Evolutionary conservation across 2,329 filamentous ascomycete genomes (phyloP), one percentile per base, ranked within the genome.

Genomic region (Akanthomyces lecanii): DNA sequence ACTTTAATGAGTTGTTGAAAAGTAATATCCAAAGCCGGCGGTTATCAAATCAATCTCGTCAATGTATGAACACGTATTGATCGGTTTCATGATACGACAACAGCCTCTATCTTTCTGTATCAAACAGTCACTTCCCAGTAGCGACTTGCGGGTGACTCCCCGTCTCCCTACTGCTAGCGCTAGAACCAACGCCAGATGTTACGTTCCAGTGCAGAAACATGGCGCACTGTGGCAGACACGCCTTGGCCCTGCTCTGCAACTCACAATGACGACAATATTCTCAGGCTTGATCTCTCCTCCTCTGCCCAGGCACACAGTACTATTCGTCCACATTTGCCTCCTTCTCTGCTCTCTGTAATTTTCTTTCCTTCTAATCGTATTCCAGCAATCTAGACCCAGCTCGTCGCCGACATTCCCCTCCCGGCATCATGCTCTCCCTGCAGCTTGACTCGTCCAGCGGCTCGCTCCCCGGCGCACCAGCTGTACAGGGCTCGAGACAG

Each of bases 171-270:
- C 16, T 16, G n/a, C 30, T 52, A 23, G 47, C 57, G 36, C 47
- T 44, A 18, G 25, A 40, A 36, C 47, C 47, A 18, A 33, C 57
- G 48, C 50, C 58, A 44, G 40, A 61, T 53, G 58, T 54, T 61
- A 61, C 58, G 58, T 61, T 61, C 58, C 58, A 61, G 11, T 38
- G 58, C 58, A 61, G 58, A 45, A 36, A 51, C 45, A 60, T 52
- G 47, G 38, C 47, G 47, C 36, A 33, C 10, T 7, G 33, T 36
- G 33, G 30, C 30, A 33, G 30, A 33, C 30, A 33, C 33, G 8
- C 33, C 8, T 11, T 36, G 10, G 7, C 33, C 33, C 7, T 8
- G 5, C 8, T 8, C 33, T 36, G 10, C 47, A 28, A 30, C 33
- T 36, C 12, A 45, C 42, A 11, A 50, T 50, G 47, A 50, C 47